Percentiles rank a stretch among this genome's conserved stretches.
Evolutionary conservation across 805 yeast species (phyloP).

Genomic region (Ogataea corticis): DNA sequence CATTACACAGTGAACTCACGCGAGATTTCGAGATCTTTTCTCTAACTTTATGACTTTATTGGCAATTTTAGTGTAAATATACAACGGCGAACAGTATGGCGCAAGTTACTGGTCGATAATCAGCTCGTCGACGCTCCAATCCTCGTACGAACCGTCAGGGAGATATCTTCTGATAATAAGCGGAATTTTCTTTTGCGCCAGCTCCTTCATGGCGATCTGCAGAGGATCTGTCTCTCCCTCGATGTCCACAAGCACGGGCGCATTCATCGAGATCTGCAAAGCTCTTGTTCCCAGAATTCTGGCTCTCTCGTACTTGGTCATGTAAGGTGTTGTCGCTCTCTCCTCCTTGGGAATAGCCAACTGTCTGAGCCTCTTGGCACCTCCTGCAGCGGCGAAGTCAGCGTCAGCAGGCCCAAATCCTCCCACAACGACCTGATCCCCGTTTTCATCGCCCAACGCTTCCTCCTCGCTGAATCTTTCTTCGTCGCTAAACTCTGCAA

Average conservation of each 20-base stretch:
- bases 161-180: constrained; percentile 92
- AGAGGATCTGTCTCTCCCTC: constrained; percentile 99
- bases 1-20: constrained; percentile 18
- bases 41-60: not conserved
- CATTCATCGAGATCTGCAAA: constrained; percentile 94
- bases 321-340: constrained; percentile 95
- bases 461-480: constrained; percentile 46
- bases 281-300: constrained; percentile 98
- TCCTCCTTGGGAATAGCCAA: constrained; percentile 87
- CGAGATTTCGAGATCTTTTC: too few species aligned
- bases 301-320: constrained; percentile 99
- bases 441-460: constrained; percentile 59
- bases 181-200: constrained; percentile 92
- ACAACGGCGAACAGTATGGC: constrained; percentile 2
- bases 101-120: constrained; percentile 62
- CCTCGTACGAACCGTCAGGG: constrained; percentile 96
- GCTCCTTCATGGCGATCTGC: constrained; percentile 96
- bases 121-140: constrained; percentile 98
- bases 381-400: constrained; percentile 24
- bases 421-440: constrained; percentile 70
- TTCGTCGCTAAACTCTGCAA: constrained; percentile 42
- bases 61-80: constrained; percentile 28
- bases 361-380: constrained; percentile 38
- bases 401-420: constrained; percentile 63
- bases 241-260: constrained; percentile 95